Evolutionary conservation across 306 rosid species (phyloP).

Genomic region (Macrotyloma uniflorum): DNA sequence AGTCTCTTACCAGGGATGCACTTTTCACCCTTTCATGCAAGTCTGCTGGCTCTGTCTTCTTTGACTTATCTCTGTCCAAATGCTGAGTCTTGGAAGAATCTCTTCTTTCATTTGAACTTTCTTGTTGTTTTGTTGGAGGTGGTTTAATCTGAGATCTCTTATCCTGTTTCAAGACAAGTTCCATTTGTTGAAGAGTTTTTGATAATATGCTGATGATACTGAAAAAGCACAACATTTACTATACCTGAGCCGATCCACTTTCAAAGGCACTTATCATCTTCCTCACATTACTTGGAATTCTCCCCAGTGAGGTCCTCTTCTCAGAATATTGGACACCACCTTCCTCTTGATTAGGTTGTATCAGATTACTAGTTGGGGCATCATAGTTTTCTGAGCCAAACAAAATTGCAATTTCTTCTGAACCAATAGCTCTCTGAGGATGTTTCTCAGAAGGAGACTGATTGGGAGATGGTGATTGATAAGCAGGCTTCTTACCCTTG

Average conservation of each 20-base stretch:
- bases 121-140: conserved; percentile 44
- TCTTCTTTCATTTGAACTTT: conserved; percentile 33
- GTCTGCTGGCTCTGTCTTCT: conserved; percentile 19
- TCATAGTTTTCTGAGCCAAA: conserved; percentile 40
- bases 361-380: conserved; percentile 18
- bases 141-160: conserved; percentile 57
- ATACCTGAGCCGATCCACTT: conserved; percentile 73
- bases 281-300: conserved; percentile 62
- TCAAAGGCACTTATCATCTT: conserved; percentile 81
- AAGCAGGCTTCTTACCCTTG: conserved; percentile 42
- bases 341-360: conserved; percentile 34
- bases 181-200: conserved; percentile 13
- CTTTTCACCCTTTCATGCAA: conserved; percentile 22
- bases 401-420: conserved; percentile 22
- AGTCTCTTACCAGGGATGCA: conserved; percentile 30
- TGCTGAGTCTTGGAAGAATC: conserved; percentile 32
- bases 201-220: conserved; percentile 23
- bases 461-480: conserved; percentile 33
- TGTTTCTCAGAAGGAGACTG: conserved; percentile 37
- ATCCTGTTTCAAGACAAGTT: conserved; percentile 56
- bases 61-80: conserved; percentile 31
- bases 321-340: conserved; percentile 15
- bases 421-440: conserved; percentile 37
- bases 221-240: conserved; percentile 4
- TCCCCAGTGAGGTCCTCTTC: conserved; percentile 35